A percentile compares a stretch with the other conserved stretches of the same genome.
Evolutionary conservation across 2,329 filamentous ascomycete species (phyloP).

Genomic region (Pyrenochaeta sp.): DNA sequence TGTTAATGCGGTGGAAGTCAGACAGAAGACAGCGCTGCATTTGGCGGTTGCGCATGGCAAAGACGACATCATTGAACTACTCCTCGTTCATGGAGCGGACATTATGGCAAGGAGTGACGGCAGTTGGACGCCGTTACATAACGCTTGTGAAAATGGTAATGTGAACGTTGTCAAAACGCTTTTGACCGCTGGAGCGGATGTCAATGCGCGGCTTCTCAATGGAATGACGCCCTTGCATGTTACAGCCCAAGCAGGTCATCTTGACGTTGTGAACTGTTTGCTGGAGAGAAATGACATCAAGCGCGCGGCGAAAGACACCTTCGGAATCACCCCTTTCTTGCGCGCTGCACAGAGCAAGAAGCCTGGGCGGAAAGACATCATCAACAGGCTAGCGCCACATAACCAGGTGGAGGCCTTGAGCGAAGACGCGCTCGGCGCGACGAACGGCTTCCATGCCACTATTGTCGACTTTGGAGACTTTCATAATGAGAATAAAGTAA

Average conservation of each 20-base stretch:
- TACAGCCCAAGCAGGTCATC: slow-evolving; percentile 47
- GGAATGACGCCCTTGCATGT: slow-evolving; percentile 51
- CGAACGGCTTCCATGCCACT: slow-evolving; percentile 49
- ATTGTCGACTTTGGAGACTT: slow-evolving; percentile 52
- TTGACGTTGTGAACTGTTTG: slow-evolving; percentile 48
- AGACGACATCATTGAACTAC: slow-evolving; percentile 47
- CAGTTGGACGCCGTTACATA: slow-evolving; percentile 45
- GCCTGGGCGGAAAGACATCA: slow-evolving; percentile 48
- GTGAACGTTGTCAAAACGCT: slow-evolving; percentile 42
- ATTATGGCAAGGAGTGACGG: slow-evolving; percentile 46
- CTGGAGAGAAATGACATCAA: slow-evolving; percentile 48
- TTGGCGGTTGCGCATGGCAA: slow-evolving; percentile 44
- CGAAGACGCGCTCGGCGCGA: slow-evolving; percentile 44
- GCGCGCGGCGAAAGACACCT: slow-evolving; percentile 52
- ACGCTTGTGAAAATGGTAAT: slow-evolving; percentile 45
- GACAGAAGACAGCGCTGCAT: slow-evolving; percentile 49
- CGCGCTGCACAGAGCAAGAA: slow-evolving; percentile 51
- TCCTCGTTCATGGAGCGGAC: slow-evolving; percentile 41
- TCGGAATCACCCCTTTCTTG: slow-evolving; percentile 55
- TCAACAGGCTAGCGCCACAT: slow-evolving; percentile 53
- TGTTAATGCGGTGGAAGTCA: slow-evolving; percentile 44
- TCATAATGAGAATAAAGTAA: slow-evolving; percentile 45
- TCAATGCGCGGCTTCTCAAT: slow-evolving; percentile 43
- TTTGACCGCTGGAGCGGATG: slow-evolving; percentile 40
- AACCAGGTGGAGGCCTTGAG: slow-evolving; percentile 49